Conservation (phyloP, 306 rosid species). For the Prosopis cineraria region DNA sequence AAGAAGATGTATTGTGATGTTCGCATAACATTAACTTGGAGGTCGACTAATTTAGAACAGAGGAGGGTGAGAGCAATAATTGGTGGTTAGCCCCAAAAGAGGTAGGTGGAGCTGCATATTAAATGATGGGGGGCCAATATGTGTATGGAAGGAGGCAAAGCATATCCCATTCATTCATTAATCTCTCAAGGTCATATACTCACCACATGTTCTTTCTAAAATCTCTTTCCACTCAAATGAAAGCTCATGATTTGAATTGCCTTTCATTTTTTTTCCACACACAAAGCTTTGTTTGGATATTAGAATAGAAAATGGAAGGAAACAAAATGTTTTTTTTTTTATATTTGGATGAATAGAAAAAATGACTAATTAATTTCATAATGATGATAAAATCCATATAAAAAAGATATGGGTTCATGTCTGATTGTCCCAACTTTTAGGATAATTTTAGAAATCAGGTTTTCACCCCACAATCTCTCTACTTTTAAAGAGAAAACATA, state of each 20-base stretch:
- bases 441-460: too few species aligned
- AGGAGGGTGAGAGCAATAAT: background rate
- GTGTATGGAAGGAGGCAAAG: constrained; percentile 7
- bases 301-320: background rate
- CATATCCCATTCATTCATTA: constrained; percentile 28
- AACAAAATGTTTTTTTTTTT: background rate
- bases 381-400: too few species aligned
- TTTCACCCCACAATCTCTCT: too few species aligned
- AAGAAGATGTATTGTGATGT: background rate
- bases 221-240: constrained; percentile 44
- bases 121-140: background rate
- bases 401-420: too few species aligned
- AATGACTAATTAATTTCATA: too few species aligned
- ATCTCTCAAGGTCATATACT: background rate
- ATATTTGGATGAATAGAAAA: background rate
- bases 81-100: background rate
- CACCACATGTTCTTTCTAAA: constrained; percentile 51
- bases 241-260: background rate
- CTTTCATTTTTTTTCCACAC: background rate
- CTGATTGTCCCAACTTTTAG: too few species aligned
- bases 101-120: background rate
- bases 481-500: too few species aligned
- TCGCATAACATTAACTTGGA: background rate
- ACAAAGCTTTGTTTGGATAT: background rate
- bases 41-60: background rate